Conservation (phyloP, 306 rosid genomes). For the Acacia melanoxylon region DNA sequence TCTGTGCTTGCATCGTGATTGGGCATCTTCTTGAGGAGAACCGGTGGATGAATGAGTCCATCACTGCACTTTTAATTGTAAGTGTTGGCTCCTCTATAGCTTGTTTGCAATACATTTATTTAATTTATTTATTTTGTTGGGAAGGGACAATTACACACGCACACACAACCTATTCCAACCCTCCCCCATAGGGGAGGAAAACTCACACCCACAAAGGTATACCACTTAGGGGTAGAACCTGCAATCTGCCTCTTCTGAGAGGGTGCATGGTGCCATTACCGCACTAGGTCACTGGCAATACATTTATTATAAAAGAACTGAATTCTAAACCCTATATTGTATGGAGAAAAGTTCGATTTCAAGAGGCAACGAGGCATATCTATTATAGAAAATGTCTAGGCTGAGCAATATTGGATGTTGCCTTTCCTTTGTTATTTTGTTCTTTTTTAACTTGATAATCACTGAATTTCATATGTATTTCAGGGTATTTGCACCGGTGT, state of each 20-base stretch:
- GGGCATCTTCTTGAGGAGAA: slow-evolving; percentile 99
- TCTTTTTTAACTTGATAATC: slow-evolving; percentile 8
- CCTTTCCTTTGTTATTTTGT: background rate
- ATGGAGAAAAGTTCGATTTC: background rate
- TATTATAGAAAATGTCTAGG: background rate
- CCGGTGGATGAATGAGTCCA: slow-evolving; percentile 96
- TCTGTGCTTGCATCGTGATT: slow-evolving; percentile 90
- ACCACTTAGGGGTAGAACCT: background rate
- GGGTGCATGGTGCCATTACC: background rate
- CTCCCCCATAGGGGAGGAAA: background rate
- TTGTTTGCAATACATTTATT: background rate
- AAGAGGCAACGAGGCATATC: background rate
- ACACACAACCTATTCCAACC: background rate
- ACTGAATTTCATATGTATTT: slow-evolving; percentile 32
- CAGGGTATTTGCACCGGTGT: slow-evolving; percentile 87
- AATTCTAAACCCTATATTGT: slow-evolving; percentile 6
- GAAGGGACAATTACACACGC: background rate
- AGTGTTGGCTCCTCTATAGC: slow-evolving; percentile 36
- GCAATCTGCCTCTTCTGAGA: background rate
- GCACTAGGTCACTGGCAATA: background rate
- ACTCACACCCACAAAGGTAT: background rate
- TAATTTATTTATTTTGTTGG: background rate
- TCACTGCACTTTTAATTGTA: slow-evolving; percentile 92
- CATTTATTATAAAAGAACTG: background rate
- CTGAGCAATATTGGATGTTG: background rate